Base-by-base conservation (phyloP, 805 yeast genomes). In the Wickerhamomyces sydowiorum region DNA sequence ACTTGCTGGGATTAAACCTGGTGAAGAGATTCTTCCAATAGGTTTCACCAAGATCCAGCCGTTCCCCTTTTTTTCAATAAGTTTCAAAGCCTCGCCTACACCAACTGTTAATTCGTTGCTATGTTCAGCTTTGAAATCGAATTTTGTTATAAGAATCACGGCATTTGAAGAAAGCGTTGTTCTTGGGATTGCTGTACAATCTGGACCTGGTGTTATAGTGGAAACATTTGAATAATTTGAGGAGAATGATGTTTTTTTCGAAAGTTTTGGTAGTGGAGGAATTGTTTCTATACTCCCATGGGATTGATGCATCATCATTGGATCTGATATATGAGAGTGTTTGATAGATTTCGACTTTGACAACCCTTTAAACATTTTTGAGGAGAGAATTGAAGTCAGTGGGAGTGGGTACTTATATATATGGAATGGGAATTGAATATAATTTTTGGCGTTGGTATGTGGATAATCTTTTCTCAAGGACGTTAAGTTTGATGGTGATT, bases 11-110 rank as follows among this genome's bases (percentile, higher is more conserved):
- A 78, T 67, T 42, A 77, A 58, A 1, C 82, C 82, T 1, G 75
- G 70, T 4, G 54, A 57, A 5, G 64, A 56, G 24, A 74, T 43
- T 44, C 69, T 64, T 33, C 73, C 75, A 27, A 78, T 67, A n/a
- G 75, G 71, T 53, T 76, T 76, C 8, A 75, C 83, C 34, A 75
- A 54, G 2, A 77, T 56, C 80, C 81, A 76, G 2, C 81, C 83
- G 49, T 72, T 69, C 1, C 72, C 72, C 33, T 64, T 66, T 32
- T 72, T 57, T 39, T 72, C 72, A 5, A 76, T 46, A 18, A 78
- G 56, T 51, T 74, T 77, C 22, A 78, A 57, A 15, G 75, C 69
- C 45, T 76, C 82, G 12, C 82, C 82, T 31, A 68, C 69, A 3
- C 59, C 56, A 1, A 75, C 64, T 1, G 70, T 50, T 7, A 78